Conservation (phyloP, 352 stramenopile genomes). For the Phytophthora pseudosyringae region DNA sequence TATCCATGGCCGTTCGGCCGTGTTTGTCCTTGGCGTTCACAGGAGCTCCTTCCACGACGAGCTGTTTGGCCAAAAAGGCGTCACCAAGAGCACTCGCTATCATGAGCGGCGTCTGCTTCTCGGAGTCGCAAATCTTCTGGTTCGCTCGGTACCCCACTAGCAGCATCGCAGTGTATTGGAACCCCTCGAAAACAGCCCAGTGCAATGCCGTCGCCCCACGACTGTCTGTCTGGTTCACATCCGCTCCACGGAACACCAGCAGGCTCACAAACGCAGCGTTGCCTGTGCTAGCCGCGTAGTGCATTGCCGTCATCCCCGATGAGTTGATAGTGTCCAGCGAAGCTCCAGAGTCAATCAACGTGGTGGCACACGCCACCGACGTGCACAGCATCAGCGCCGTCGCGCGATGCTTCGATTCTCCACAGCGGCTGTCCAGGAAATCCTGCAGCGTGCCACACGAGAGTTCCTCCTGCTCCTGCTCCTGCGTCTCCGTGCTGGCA, state of each 20-base stretch:
- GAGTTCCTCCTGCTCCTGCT: slow-evolving; percentile 26
- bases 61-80: slow-evolving; percentile 82
- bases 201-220: slow-evolving; percentile 78
- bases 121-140: slow-evolving; percentile 82
- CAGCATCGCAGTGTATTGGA: slow-evolving; percentile 85
- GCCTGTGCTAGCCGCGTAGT: slow-evolving; percentile 82
- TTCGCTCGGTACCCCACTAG: slow-evolving; percentile 83
- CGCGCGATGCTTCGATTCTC: slow-evolving; percentile 71
- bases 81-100: slow-evolving; percentile 82
- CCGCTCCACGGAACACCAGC: slow-evolving; percentile 59
- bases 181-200: slow-evolving; percentile 87
- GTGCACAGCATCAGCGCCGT: slow-evolving; percentile 81
- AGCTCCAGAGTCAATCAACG: slow-evolving; percentile 67
- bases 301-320: slow-evolving; percentile 81
- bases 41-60: slow-evolving; percentile 81
- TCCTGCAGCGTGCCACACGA: slow-evolving; percentile 39
- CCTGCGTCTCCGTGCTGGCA: slow-evolving; percentile 32
- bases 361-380: slow-evolving; percentile 64
- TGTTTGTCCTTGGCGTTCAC: slow-evolving; percentile 71
- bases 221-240: slow-evolving; percentile 75
- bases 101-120: slow-evolving; percentile 84
- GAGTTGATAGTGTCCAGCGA: slow-evolving; percentile 63
- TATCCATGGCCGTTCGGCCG: slow-evolving; percentile 75
- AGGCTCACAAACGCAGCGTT: slow-evolving; percentile 80
- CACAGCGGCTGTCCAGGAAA: slow-evolving; percentile 61